These are phyloP conservation scores for Beauveria bassiana DNA, from an alignment of 2,329 filamentous ascomycete genomes.

Conservation along the genomic window DNA sequence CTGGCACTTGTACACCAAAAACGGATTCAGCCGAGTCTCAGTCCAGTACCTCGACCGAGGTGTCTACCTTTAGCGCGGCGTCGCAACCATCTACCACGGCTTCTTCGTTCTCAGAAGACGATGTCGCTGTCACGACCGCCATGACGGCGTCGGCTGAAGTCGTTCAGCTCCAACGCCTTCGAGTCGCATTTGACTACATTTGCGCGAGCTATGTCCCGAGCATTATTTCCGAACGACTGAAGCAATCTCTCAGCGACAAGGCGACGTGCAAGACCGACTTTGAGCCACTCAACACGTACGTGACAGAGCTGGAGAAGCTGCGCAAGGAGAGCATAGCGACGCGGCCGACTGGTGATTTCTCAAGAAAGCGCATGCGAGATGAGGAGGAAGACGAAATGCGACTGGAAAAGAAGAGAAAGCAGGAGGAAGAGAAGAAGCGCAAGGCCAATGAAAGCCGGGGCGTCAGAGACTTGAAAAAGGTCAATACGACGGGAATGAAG, in stretches of 20 bases:
- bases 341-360: slow-evolving; percentile 61
- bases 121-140: slow-evolving; percentile 30
- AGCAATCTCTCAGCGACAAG: slow-evolving; percentile 30
- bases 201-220: slow-evolving; percentile 51
- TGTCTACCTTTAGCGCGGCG: slow-evolving; percentile 24
- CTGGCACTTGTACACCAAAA: slow-evolving; percentile 21
- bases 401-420: slow-evolving; percentile 74
- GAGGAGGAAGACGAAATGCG: slow-evolving; percentile 59
- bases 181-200: slow-evolving; percentile 58
- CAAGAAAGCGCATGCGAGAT: slow-evolving; percentile 58
- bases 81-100: slow-evolving; percentile 38
- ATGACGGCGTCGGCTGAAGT: slow-evolving; percentile 43
- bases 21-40: slow-evolving; percentile 33
- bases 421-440: slow-evolving; percentile 82
- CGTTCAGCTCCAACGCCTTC: slow-evolving; percentile 53
- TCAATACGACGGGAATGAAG: slow-evolving; percentile 88
- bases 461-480: slow-evolving; percentile 78
- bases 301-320: slow-evolving; percentile 56
- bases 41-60: slow-evolving; percentile 29
- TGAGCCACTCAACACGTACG: slow-evolving; percentile 59
- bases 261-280: slow-evolving; percentile 50
- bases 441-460: slow-evolving; percentile 68
- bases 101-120: slow-evolving; percentile 33
- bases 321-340: slow-evolving; percentile 64
- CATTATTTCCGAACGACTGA: slow-evolving; percentile 34